Percentiles rank a stretch among this genome's conserved stretches.
Evolutionary conservation across 768 basidiomycete genomes (phyloP).

Genomic region (Amanita subjunquillea): DNA sequence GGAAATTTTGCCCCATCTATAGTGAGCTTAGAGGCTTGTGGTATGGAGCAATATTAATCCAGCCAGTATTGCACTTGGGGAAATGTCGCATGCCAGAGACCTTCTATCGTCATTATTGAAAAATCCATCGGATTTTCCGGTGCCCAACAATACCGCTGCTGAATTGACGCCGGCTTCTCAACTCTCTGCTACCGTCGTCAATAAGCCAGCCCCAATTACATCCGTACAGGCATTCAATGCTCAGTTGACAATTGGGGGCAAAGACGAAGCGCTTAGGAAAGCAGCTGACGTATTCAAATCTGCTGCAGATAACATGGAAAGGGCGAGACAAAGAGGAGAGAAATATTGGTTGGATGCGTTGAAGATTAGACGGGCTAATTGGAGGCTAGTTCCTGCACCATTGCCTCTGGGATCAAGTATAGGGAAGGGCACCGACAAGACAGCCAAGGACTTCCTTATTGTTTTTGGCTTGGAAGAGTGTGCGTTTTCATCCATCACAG

Average conservation of each 20-base stretch:
- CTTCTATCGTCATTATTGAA: constrained; percentile 50
- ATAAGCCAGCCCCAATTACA: constrained; percentile 52
- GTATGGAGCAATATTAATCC: constrained; percentile 6
- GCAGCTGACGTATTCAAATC: constrained; percentile 62
- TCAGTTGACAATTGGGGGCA: constrained; percentile 65
- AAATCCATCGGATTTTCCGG: constrained; percentile 11
- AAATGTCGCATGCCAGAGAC: constrained; percentile 71
- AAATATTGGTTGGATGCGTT: constrained; percentile 79
- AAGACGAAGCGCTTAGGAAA: constrained; percentile 70
- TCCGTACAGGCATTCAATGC: constrained; percentile 67
- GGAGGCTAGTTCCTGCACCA: constrained; percentile 74
- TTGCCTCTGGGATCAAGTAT: constrained; percentile 58
- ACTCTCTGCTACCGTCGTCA: constrained; percentile 54
- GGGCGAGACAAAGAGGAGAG: constrained; percentile 49
- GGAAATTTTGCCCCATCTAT: constrained; percentile 61
- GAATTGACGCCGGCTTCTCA: constrained; percentile 13
- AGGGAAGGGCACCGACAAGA: constrained; percentile 72
- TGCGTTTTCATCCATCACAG: constrained; percentile 23
- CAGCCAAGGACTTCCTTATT: constrained; percentile 72
- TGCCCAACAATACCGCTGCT: constrained; percentile 6
- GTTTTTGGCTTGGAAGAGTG: constrained; percentile 79
- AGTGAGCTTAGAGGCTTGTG: constrained; percentile 36
- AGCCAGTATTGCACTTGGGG: constrained; percentile 60
- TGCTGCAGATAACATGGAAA: constrained; percentile 62
- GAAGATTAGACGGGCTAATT: constrained; percentile 65